These are phyloP conservation scores for Oryza australiensis DNA, from an alignment of 176 grass and related monocot species.

Conservation along the genomic window DNA sequence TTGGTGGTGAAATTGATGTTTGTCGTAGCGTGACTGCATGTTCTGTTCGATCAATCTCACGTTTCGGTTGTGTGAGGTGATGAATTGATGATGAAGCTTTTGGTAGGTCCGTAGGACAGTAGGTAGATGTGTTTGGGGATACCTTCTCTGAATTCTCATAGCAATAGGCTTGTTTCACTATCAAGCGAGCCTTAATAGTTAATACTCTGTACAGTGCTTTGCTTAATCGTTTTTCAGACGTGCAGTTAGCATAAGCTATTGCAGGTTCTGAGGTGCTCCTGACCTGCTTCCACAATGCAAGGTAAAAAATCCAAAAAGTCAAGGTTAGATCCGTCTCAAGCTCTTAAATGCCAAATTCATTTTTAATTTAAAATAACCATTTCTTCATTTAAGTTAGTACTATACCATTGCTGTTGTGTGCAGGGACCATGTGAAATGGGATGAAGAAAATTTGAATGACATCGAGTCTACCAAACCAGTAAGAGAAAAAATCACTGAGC, in stretches of 20 bases:
- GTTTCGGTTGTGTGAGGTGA: background rate
- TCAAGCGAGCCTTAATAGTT: background rate
- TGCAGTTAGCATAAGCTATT: background rate
- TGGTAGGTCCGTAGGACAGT: background rate
- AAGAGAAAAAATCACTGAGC: constrained; percentile 86
- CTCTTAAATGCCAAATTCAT: background rate
- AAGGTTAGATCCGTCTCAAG: constrained; percentile 22
- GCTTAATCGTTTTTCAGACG: background rate
- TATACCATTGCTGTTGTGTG: too few species aligned
- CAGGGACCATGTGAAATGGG: constrained; percentile 67
- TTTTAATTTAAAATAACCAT: background rate
- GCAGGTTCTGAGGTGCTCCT: background rate
- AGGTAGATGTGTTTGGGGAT: background rate
- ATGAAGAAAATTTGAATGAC: constrained; percentile 74
- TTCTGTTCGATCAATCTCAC: background rate
- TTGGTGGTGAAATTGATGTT: background rate
- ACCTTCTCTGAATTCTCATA: too few species aligned
- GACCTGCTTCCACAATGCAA: background rate
- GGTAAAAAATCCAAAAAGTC: constrained; percentile 27
- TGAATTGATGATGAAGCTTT: background rate
- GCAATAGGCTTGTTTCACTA: background rate
- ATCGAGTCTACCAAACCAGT: constrained; percentile 81
- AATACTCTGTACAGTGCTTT: background rate
- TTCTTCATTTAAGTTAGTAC: background rate
- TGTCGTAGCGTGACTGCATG: background rate